Conservation (phyloP, 2,329 filamentous ascomycete species). For the Fragosphaeria purpurea region DNA sequence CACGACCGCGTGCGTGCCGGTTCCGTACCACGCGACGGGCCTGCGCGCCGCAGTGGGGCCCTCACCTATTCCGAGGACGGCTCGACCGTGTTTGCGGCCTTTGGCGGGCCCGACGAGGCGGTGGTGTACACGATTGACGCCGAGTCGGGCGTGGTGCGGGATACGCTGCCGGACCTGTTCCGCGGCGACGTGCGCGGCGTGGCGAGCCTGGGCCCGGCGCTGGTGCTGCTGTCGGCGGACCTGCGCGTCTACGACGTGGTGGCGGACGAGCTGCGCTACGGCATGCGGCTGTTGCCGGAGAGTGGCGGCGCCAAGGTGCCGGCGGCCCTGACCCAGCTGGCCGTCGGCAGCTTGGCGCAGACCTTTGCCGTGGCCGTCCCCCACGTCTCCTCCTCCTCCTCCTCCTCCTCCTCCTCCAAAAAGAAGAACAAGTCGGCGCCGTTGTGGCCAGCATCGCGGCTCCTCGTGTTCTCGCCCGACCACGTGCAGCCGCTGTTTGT, state of each 20-base stretch:
- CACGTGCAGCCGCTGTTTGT: slow-evolving; percentile 49
- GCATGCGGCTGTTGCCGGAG: slow-evolving; percentile 43
- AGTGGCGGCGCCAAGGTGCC: slow-evolving; percentile 11
- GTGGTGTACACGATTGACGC: slow-evolving; percentile 70
- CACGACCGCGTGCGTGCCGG: slow-evolving; percentile 4
- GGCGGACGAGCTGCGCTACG: slow-evolving; percentile 61
- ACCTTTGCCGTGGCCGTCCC: slow-evolving; percentile 56
- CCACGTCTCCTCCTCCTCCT: slow-evolving; percentile 8
- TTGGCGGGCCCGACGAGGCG: slow-evolving; percentile 43
- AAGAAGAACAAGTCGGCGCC: too few species aligned
- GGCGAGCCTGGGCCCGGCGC: slow-evolving; percentile 59
- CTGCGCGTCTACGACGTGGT: slow-evolving; percentile 80
- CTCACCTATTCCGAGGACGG: slow-evolving; percentile 77
- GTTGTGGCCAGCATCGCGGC: slow-evolving; percentile 30
- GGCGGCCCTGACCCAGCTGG: slow-evolving; percentile 50
- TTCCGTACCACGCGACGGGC: slow-evolving; percentile 20
- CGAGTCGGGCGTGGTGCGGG: slow-evolving; percentile 53
- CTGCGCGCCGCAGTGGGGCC: slow-evolving; percentile 42
- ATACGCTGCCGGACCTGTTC: slow-evolving; percentile 58
- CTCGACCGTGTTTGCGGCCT: slow-evolving; percentile 66
- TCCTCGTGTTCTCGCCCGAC: slow-evolving; percentile 56
- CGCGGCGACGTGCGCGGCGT: slow-evolving; percentile 56
- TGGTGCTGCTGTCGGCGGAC: slow-evolving; percentile 65
- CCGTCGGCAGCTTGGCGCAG: slow-evolving; percentile 56
- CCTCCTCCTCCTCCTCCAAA: slow-evolving; percentile 11